These are phyloP conservation scores for Trypanosoma platydactyli DNA, from an alignment of 208 protist species.

Conservation along the genomic window DNA sequence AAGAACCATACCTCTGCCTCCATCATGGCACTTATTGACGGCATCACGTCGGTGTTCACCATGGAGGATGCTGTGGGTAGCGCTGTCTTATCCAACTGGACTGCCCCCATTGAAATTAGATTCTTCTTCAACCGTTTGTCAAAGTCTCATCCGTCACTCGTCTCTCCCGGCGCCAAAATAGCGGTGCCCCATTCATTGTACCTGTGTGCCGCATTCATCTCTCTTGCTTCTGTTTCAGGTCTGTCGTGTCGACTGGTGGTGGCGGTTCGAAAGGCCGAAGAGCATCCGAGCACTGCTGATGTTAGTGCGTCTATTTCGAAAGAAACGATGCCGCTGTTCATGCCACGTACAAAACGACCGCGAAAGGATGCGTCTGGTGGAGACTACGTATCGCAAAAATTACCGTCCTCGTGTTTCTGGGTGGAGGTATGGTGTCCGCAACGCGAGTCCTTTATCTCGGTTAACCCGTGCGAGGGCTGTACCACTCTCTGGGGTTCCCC, in stretches of 20 bases:
- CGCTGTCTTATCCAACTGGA: conserved; percentile 25
- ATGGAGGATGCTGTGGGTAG: conserved; percentile 6
- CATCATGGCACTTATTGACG: conserved; percentile 26
- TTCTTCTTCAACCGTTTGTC: conserved; percentile 21
- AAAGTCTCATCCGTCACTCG: background rate
- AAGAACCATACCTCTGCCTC: conserved; percentile 34
- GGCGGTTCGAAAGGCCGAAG: conserved; percentile 23
- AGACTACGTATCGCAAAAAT: conserved; percentile 41
- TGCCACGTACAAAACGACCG: conserved; percentile 22
- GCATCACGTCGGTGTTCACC: conserved; percentile 24
- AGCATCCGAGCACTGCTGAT: conserved; percentile 10
- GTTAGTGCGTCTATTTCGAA: conserved; percentile 1
- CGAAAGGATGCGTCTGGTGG: conserved; percentile 5
- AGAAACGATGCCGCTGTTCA: conserved; percentile 33
- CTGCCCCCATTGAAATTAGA: conserved; percentile 14
- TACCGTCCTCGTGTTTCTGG: conserved; percentile 84
- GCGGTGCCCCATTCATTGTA: conserved; percentile 30
- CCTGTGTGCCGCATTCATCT: conserved; percentile 29
- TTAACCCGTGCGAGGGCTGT: conserved; percentile 77
- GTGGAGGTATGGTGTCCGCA: conserved; percentile 86
- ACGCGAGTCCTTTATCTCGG: conserved; percentile 73
- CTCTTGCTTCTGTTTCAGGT: conserved; percentile 45
- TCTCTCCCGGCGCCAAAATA: conserved; percentile 10
- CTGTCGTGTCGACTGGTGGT: conserved; percentile 53
- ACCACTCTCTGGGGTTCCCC: conserved; percentile 80